A percentile compares a stretch with the other conserved stretches of the same genome.
phyloP scores from a whole-genome alignment of 257 asterid species.

The Coffea eugenioides region DNA sequence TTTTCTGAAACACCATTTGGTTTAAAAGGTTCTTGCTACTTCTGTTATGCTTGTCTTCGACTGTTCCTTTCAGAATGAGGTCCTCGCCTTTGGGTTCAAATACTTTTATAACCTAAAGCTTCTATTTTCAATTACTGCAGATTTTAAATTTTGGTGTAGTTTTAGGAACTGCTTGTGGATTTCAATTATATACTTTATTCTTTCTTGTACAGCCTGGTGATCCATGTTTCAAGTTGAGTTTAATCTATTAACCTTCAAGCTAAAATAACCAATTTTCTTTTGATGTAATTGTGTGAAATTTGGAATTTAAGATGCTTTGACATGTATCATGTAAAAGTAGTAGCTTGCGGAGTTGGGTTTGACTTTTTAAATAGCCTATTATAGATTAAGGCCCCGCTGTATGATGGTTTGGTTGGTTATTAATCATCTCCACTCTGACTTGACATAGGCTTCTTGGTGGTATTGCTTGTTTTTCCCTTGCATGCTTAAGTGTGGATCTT shows the following conservation, averaged over 20 bases:
- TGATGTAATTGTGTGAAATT: background rate
- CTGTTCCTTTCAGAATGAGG: background rate
- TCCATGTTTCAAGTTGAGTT: background rate
- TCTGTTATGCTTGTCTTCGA: background rate
- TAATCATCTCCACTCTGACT: background rate
- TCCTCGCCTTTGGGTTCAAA: background rate
- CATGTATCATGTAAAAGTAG: background rate
- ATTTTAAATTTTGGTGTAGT: background rate
- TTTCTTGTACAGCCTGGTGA: background rate
- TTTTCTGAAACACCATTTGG: background rate
- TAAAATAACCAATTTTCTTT: background rate
- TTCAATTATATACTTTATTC: background rate
- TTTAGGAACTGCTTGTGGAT: background rate
- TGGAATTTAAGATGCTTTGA: background rate
- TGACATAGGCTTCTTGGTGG: background rate
- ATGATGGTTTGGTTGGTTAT: slow-evolving; percentile 1
- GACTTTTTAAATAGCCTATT: background rate
- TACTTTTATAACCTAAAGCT: background rate
- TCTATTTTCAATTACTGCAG: background rate
- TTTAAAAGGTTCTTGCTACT: background rate
- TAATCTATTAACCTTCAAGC: background rate
- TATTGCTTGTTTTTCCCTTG: background rate
- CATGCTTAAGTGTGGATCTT: background rate
- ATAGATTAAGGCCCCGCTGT: background rate
- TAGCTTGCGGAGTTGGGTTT: background rate